These are phyloP conservation scores for Ballota nigra DNA, from an alignment of 257 asterid genomes.

Conservation along the genomic window DNA sequence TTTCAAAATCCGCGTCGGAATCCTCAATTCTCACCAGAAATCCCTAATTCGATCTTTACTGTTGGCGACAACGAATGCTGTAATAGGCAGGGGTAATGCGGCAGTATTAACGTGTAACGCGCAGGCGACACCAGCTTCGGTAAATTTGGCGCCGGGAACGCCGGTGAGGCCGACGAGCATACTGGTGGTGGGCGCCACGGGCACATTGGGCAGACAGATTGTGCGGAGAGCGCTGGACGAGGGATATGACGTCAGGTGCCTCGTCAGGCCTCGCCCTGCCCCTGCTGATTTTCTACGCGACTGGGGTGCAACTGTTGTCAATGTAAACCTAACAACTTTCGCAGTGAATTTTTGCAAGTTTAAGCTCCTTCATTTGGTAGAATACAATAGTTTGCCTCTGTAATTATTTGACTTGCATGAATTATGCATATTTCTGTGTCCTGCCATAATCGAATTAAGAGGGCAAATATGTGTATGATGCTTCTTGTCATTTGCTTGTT, in stretches of 20 bases:
- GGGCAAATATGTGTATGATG: background rate
- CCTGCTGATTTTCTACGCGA: conserved; percentile 99
- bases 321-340: conserved; percentile 36
- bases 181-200: conserved; percentile 94
- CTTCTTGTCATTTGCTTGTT: background rate
- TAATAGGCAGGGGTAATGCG: conserved; percentile 43
- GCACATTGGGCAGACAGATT: conserved; percentile 91
- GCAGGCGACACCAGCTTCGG: conserved; percentile 48
- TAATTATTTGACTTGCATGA: background rate
- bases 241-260: conserved; percentile 95
- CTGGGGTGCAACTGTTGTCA: conserved; percentile 98
- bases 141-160: conserved; percentile 86
- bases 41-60: background rate
- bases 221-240: conserved; percentile 96
- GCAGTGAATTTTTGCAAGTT: background rate
- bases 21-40: background rate
- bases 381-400: background rate
- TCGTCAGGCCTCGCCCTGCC: conserved; percentile 93
- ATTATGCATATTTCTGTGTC: background rate
- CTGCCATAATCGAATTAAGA: background rate
- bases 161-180: conserved; percentile 88
- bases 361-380: background rate
- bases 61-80: background rate
- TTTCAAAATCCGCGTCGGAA: background rate
- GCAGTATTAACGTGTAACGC: conserved; percentile 45